A percentile compares a stretch with the other conserved stretches of the same genome.
phyloP scores from a whole-genome alignment of 2,329 filamentous ascomycete genomes.

The Rutstroemia sp. region DNA sequence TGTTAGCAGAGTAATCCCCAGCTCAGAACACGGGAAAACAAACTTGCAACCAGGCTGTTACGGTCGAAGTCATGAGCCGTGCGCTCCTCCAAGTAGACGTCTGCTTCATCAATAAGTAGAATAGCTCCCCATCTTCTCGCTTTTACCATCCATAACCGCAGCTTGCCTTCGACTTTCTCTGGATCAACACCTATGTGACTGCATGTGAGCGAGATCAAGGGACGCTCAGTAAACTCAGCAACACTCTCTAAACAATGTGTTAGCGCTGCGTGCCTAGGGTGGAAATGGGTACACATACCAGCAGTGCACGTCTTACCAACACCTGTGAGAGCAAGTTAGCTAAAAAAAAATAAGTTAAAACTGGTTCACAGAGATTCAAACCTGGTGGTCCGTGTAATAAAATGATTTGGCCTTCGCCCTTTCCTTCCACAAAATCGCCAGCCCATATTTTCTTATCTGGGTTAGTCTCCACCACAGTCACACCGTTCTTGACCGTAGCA shows the following conservation, averaged over 20 bases:
- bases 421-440: neutral
- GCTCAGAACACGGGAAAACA: constrained; percentile 39
- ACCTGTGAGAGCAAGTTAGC: neutral
- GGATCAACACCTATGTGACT: constrained; percentile 60
- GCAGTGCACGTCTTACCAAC: neutral
- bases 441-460: neutral
- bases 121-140: constrained; percentile 82
- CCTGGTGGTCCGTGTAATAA: neutral
- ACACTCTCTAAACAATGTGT: neutral
- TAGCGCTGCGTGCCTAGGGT: neutral
- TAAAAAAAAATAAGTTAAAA: no score
- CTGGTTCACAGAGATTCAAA: no score
- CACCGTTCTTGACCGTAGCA: neutral
- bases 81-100: constrained; percentile 75
- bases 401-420: neutral
- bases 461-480: neutral
- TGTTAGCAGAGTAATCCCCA: neutral
- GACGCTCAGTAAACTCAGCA: neutral
- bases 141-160: constrained; percentile 78
- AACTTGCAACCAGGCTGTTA: constrained; percentile 80
- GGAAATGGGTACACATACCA: neutral
- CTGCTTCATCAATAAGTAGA: constrained; percentile 75
- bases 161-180: constrained; percentile 61
- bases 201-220: neutral
- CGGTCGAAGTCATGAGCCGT: constrained; percentile 76